A percentile compares a stretch with the other conserved stretches of the same genome.
These are phyloP conservation scores for Noccaea bulbosa DNA, from an alignment of 345 rosid genomes.

Conservation along the genomic window DNA sequence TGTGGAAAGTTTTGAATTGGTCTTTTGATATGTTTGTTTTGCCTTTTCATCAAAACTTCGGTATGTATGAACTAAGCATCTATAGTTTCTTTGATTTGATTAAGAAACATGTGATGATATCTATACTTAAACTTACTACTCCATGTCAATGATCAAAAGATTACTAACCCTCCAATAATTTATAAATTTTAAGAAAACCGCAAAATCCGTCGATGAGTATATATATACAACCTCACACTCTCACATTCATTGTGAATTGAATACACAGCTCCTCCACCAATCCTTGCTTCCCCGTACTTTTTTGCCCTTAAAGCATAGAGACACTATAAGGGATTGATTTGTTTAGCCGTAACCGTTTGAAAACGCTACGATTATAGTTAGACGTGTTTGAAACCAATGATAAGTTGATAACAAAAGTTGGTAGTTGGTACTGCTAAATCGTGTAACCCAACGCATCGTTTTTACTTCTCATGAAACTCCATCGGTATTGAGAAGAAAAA, in stretches of 20 bases:
- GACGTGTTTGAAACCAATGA: too few relatives aligned
- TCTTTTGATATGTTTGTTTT: not conserved
- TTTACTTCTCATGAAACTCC: too few relatives aligned
- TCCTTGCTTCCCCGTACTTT: not conserved
- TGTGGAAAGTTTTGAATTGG: constrained; percentile 1
- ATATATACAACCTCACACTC: not conserved
- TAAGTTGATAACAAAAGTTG: too few relatives aligned
- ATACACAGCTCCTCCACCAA: not conserved
- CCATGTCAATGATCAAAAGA: not conserved
- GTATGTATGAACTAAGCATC: constrained; percentile 4
- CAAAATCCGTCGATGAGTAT: constrained; percentile 1
- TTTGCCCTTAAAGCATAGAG: not conserved
- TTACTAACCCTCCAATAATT: not conserved
- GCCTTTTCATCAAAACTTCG: not conserved
- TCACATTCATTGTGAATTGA: not conserved
- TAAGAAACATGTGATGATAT: not conserved
- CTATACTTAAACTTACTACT: not conserved
- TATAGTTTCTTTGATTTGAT: not conserved
- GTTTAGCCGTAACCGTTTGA: too few relatives aligned
- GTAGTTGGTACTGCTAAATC: too few relatives aligned
- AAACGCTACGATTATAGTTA: too few relatives aligned
- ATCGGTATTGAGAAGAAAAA: too few relatives aligned
- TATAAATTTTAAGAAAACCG: not conserved
- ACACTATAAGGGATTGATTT: not conserved
- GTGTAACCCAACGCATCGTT: too few relatives aligned